Base-by-base conservation (phyloP, 192 early-diverging fungal genomes). In the Rhizoclosmatium sp. region DNA sequence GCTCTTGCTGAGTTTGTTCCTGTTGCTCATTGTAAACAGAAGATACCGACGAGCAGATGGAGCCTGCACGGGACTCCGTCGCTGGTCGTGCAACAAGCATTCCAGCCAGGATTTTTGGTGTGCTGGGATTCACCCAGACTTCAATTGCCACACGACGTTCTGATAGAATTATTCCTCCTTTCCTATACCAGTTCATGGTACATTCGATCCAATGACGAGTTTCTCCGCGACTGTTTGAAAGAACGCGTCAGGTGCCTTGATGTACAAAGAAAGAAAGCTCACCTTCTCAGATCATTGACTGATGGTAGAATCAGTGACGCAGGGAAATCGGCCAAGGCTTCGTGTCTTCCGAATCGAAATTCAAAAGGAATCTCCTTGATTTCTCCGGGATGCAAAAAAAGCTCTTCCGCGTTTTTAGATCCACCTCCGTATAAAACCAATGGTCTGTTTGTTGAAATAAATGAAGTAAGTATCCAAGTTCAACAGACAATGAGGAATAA, bases 131-230 rank as follows among this genome's bases (percentile, higher is more conserved):
- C 7, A 80, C 73, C 78, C 78, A 80, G 14, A 80, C 47, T 65
- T 80, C 78, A 51, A 80, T 49, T 0, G 69, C 78, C 10, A 80
- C 78, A 46, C 78, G 78, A 9, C 71, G 10, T 56, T 65, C 62
- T 3, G 78, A 78, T 12, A 70, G 70, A 3, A 76, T 48, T 21
- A 71, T 9, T 4, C 62, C 70, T 23, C 70, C 70, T 60, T 71
- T 59, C 31, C 78, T 69, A 23, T 72, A 72, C 78, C 78, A 80
- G 46, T 66, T 71, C 23, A 80, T 73, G 1, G 62, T 70, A 44
- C 69, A 70, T 80, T 80, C 78, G 12, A 80, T 39, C 69, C 68
- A 71, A 49, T 80, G 70, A 3, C 78, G 39, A 1, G 78, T 65
- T 64, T 80, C 78, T 23, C 59, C 78, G 10, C 70, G 68, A 65